Percentiles rank a stretch among this genome's conserved stretches.
phyloP scores from a whole-genome alignment of 805 yeast species.

The Candida ascalaphidarum region DNA sequence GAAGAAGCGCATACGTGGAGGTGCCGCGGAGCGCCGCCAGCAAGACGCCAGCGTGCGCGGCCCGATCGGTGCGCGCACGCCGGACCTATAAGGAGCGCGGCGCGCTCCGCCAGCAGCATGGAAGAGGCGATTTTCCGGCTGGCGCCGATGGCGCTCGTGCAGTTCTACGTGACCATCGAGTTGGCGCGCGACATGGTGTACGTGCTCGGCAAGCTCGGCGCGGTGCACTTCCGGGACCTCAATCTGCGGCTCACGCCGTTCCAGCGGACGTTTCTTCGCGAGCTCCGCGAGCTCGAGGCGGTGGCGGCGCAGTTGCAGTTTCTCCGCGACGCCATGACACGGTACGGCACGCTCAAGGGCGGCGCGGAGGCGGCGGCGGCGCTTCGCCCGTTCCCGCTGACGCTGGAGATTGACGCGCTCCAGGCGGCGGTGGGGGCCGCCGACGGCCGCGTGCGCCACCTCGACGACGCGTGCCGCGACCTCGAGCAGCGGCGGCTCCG shows the following conservation, averaged over 20 bases:
- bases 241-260: constrained; percentile 35
- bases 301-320: constrained; percentile 21
- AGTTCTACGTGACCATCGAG: constrained; percentile 39
- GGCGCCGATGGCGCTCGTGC: constrained; percentile 42
- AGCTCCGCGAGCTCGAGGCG: constrained; percentile 28
- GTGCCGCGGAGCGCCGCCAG: no score
- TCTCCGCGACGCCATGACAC: constrained; percentile 19
- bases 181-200: constrained; percentile 34
- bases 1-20: no score
- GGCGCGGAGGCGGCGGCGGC: constrained; percentile 35
- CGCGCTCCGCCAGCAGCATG: no score
- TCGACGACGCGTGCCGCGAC: constrained; percentile 22
- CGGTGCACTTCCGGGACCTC: constrained; percentile 42
- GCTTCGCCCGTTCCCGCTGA: constrained; percentile 33
- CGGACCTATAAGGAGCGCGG: no score
- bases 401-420: constrained; percentile 27
- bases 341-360: constrained; percentile 16
- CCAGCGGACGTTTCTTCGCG: constrained; percentile 37
- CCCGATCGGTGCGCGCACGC: no score
- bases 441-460: constrained; percentile 24
- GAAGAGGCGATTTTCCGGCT: constrained; percentile 38
- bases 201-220: constrained; percentile 28
- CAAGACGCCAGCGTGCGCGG: no score
- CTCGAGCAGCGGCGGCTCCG: constrained; percentile 16
- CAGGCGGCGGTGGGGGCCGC: constrained; percentile 14